phyloP scores from a whole-genome alignment of 2,329 filamentous ascomycete species.

The Colletotrichum lindemuthianum region DNA sequence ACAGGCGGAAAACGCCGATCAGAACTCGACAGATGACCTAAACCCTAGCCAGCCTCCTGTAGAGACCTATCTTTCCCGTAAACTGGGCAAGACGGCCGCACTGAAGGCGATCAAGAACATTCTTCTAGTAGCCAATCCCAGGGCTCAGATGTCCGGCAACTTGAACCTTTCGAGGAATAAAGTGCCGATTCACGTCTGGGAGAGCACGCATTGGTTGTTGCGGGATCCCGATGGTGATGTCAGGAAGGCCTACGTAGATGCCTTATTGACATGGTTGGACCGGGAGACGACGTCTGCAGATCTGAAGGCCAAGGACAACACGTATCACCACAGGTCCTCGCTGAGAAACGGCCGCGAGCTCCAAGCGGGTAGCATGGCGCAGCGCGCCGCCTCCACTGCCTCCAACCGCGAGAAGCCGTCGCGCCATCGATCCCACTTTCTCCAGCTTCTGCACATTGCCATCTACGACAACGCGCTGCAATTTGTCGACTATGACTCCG shows the following conservation, averaged over 20 bases:
- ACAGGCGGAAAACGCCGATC: conserved; percentile 56
- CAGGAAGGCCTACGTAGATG: conserved; percentile 85
- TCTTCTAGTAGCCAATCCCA: conserved; percentile 80
- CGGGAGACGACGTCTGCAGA: conserved; percentile 79
- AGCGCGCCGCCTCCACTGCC: conserved; percentile 75
- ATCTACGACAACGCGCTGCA: conserved; percentile 91
- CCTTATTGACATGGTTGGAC: conserved; percentile 84
- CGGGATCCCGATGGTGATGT: conserved; percentile 82
- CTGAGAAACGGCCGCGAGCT: conserved; percentile 54
- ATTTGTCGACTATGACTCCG: conserved; percentile 75
- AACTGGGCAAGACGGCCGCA: conserved; percentile 69
- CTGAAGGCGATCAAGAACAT: conserved; percentile 85
- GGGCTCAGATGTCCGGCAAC: conserved; percentile 66
- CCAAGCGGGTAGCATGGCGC: conserved; percentile 55
- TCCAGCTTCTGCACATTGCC: conserved; percentile 84
- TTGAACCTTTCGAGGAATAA: conserved; percentile 75
- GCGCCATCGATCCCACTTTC: conserved; percentile 73
- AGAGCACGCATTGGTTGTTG: conserved; percentile 94
- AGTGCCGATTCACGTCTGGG: conserved; percentile 87
- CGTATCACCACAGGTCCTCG: conserved; percentile 56
- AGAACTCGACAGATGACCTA: conserved; percentile 47
- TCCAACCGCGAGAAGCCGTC: conserved; percentile 67
- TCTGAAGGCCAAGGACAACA: conserved; percentile 68
- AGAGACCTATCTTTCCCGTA: conserved; percentile 64
- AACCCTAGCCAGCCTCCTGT: conserved; percentile 50